Percentiles rank a stretch among this genome's conserved stretches.
Evolutionary conservation across 2,329 filamentous ascomycete species (phyloP).

Genomic region (Pseudodiploospora longispora): DNA sequence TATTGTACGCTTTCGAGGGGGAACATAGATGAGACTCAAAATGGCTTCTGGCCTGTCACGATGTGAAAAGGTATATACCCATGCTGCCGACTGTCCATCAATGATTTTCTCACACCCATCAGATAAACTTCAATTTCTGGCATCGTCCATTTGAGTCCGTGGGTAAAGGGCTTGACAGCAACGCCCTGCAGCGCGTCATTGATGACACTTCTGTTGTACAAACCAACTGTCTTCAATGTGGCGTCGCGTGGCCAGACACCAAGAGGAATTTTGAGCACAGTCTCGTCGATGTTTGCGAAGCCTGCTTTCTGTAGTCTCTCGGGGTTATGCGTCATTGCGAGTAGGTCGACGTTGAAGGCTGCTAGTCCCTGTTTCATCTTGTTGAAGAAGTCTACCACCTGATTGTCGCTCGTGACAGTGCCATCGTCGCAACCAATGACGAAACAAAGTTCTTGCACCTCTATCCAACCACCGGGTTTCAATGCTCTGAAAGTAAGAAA

Average conservation of each 20-base stretch:
- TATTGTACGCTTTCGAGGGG: background rate
- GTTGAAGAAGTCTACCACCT: slow-evolving; percentile 21
- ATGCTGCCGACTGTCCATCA: slow-evolving; percentile 17
- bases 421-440: slow-evolving; percentile 21
- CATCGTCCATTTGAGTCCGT: slow-evolving; percentile 23
- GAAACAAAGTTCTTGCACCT: slow-evolving; percentile 28
- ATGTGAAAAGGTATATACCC: slow-evolving; percentile 12
- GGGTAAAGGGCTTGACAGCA: slow-evolving; percentile 26
- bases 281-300: slow-evolving; percentile 31
- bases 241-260: slow-evolving; percentile 40
- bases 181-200: slow-evolving; percentile 24
- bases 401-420: slow-evolving; percentile 16
- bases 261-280: slow-evolving; percentile 36
- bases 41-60: slow-evolving; percentile 12
- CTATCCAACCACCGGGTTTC: slow-evolving; percentile 38
- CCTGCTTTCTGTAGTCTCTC: slow-evolving; percentile 25
- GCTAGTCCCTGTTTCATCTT: slow-evolving; percentile 19
- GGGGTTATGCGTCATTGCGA: slow-evolving; percentile 20
- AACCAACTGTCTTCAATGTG: slow-evolving; percentile 35
- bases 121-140: slow-evolving; percentile 26
- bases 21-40: background rate
- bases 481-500: slow-evolving; percentile 13
- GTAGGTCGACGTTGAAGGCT: slow-evolving; percentile 23
- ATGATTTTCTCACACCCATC: slow-evolving; percentile 22
- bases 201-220: slow-evolving; percentile 22